Percentiles rank a stretch among this genome's conserved stretches.
Evolutionary conservation across 768 basidiomycete genomes (phyloP).

Genomic region (Agrocybe chaxingu): DNA sequence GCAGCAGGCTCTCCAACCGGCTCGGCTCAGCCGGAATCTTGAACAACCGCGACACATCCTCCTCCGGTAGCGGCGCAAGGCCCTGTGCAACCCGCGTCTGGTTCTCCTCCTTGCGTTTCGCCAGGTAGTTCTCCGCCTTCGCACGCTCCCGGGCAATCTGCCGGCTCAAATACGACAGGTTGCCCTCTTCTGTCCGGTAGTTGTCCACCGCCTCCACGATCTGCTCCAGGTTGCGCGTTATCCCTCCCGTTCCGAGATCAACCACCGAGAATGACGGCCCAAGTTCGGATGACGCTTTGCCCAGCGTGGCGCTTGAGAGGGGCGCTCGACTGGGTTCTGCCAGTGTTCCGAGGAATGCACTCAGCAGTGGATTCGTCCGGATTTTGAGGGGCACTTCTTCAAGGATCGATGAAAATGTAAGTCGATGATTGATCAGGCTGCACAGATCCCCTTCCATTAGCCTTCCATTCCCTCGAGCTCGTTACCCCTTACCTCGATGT

Average conservation of each 20-base stretch:
- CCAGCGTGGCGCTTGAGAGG: conserved; percentile 34
- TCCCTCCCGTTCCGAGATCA: conserved; percentile 64
- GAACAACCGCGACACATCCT: conserved; percentile 80
- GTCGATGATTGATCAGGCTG: conserved; percentile 74
- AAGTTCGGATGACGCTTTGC: conserved; percentile 32
- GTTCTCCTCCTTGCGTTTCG: conserved; percentile 90
- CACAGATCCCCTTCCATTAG: conserved; percentile 15
- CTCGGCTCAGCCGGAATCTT: conserved; percentile 88
- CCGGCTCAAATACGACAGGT: conserved; percentile 82
- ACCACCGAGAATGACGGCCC: conserved; percentile 65
- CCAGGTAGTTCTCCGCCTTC: conserved; percentile 74
- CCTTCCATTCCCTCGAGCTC: not conserved
- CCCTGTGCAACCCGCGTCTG: conserved; percentile 75
- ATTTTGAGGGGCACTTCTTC: conserved; percentile 84
- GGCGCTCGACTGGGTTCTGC: conserved; percentile 42
- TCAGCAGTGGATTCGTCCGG: conserved; percentile 76
- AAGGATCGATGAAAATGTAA: conserved; percentile 84
- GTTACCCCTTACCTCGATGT: conserved; percentile 61
- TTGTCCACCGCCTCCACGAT: conserved; percentile 82
- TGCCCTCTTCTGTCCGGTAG: conserved; percentile 89
- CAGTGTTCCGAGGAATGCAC: conserved; percentile 72
- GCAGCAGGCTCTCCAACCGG: conserved; percentile 80
- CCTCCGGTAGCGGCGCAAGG: conserved; percentile 81
- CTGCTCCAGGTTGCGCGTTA: conserved; percentile 77
- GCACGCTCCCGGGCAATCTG: conserved; percentile 86